These are phyloP conservation scores for Agrocybe chaxingu DNA, from an alignment of 768 basidiomycete genomes.

Conservation along the genomic window DNA sequence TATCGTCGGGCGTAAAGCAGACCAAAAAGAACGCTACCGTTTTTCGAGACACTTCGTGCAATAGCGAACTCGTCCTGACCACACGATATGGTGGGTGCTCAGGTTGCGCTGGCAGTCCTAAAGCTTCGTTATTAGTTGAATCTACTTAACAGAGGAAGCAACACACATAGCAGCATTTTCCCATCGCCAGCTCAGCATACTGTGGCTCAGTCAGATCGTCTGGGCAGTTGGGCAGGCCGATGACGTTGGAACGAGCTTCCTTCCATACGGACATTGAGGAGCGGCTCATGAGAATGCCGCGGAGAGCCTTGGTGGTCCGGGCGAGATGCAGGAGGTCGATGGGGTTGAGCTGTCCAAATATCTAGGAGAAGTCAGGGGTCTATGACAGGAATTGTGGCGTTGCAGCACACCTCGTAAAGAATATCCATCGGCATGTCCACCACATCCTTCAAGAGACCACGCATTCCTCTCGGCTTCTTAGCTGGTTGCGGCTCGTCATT, in stretches of 20 bases:
- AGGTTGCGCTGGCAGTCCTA: background rate
- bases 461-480: conserved; percentile 4
- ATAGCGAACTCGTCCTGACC: too few species aligned
- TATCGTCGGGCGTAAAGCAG: too few species aligned
- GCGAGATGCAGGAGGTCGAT: conserved; percentile 42
- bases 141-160: background rate
- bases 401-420: background rate
- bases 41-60: too few species aligned
- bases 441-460: background rate
- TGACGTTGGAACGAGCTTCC: conserved; percentile 28
- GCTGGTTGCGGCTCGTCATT: background rate
- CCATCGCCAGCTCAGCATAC: conserved; percentile 42
- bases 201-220: conserved; percentile 40
- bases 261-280: conserved; percentile 40
- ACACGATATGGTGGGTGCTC: background rate
- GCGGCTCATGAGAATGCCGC: conserved; percentile 37
- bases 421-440: background rate
- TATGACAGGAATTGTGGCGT: background rate
- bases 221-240: conserved; percentile 40
- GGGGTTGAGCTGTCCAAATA: conserved; percentile 42
- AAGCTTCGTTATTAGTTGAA: background rate
- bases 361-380: conserved; percentile 13
- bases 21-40: too few species aligned
- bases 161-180: conserved; percentile 40
- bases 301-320: conserved; percentile 40